Conservation (phyloP, 2,329 filamentous ascomycete species). For the Rugonectria rugulosa region DNA sequence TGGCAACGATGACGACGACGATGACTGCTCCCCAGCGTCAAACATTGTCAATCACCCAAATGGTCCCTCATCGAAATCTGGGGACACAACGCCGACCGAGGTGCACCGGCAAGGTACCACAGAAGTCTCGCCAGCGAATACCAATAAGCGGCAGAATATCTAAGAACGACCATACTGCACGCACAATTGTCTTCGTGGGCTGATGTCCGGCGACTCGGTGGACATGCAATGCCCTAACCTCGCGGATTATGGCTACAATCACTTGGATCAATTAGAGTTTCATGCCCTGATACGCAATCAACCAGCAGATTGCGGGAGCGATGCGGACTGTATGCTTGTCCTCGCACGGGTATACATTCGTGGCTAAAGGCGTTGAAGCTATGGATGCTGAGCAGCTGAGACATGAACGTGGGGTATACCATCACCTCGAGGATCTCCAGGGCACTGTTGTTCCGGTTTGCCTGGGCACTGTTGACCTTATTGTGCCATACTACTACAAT, state of each 20-base stretch:
- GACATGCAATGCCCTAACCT: constrained; percentile 43
- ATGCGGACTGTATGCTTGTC: constrained; percentile 42
- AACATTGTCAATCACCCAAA: too few species aligned
- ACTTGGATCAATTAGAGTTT: constrained; percentile 40
- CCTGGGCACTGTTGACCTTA: constrained; percentile 41
- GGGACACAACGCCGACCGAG: constrained; percentile 32
- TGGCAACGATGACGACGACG: too few species aligned
- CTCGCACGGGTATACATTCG: constrained; percentile 46
- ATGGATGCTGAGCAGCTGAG: constrained; percentile 30
- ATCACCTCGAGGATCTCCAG: constrained; percentile 39
- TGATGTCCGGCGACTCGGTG: constrained; percentile 31
- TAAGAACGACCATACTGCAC: constrained; percentile 39
- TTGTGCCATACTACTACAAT: constrained; percentile 43
- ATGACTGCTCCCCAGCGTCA: too few species aligned
- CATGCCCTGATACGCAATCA: constrained; percentile 37
- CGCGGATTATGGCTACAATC: constrained; percentile 5
- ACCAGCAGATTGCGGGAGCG: constrained; percentile 41
- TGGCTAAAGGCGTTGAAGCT: constrained; percentile 48
- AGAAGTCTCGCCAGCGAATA: neutral
- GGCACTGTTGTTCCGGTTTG: constrained; percentile 46
- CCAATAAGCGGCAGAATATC: constrained; percentile 11
- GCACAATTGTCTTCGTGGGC: constrained; percentile 37
- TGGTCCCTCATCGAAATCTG: too few species aligned
- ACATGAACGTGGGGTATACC: constrained; percentile 44
- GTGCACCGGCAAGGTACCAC: too few species aligned